These are phyloP conservation scores for Lepidium sativum DNA, from an alignment of 345 rosid species.

Conservation along the genomic window DNA sequence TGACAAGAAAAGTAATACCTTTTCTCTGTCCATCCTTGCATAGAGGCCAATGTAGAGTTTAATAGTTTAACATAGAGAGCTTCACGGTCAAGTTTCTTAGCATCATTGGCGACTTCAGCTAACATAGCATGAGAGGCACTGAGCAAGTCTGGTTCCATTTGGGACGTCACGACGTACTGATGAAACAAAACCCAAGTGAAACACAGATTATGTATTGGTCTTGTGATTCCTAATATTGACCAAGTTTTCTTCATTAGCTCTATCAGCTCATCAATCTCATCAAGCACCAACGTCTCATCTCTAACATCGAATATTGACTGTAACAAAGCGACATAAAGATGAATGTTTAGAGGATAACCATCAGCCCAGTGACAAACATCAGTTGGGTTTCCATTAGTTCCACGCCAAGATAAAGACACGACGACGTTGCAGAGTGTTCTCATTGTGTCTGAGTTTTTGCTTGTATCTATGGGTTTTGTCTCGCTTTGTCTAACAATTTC, in stretches of 20 bases:
- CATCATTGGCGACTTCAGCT: slow-evolving; percentile 68
- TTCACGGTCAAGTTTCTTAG: slow-evolving; percentile 59
- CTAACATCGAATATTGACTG: slow-evolving; percentile 63
- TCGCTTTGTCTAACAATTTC: slow-evolving; percentile 48
- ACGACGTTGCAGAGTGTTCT: slow-evolving; percentile 55
- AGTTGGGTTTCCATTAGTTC: slow-evolving; percentile 44
- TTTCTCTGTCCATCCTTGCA: slow-evolving; percentile 85
- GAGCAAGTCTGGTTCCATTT: slow-evolving; percentile 70
- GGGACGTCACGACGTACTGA: slow-evolving; percentile 57
- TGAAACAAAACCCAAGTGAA: slow-evolving; percentile 87
- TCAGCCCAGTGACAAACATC: slow-evolving; percentile 97
- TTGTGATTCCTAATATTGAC: slow-evolving; percentile 68
- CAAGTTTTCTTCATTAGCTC: slow-evolving; percentile 93
- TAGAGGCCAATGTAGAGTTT: slow-evolving; percentile 52
- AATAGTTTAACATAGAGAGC: slow-evolving; percentile 50
- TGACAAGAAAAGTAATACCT: slow-evolving; percentile 8
- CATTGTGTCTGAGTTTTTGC: slow-evolving; percentile 68
- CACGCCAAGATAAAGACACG: slow-evolving; percentile 69
- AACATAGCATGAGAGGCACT: slow-evolving; percentile 64
- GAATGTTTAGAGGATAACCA: slow-evolving; percentile 77
- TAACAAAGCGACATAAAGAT: slow-evolving; percentile 52
- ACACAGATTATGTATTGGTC: slow-evolving; percentile 62
- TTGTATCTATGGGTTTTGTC: slow-evolving; percentile 44
- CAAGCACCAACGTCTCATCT: slow-evolving; percentile 75
- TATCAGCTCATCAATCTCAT: slow-evolving; percentile 82